phyloP scores from a whole-genome alignment of 2,329 filamentous ascomycete species.

The Aureobasidium sp. region DNA sequence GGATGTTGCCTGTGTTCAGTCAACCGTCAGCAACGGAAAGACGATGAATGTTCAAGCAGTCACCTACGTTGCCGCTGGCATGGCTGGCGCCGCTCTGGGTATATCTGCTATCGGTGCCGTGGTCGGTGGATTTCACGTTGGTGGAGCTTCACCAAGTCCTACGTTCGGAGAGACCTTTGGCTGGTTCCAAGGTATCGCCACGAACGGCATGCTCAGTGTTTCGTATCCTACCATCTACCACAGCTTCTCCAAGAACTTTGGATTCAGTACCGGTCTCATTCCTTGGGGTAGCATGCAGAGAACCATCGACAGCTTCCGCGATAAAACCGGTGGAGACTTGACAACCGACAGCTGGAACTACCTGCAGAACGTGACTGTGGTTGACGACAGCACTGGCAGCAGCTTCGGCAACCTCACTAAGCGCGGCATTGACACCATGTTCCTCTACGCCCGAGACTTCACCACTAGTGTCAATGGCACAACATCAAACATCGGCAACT shows the following conservation, averaged over 20 bases:
- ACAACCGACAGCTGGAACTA: slow-evolving; percentile 69
- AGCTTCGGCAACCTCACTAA: slow-evolving; percentile 18
- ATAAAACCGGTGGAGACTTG: slow-evolving; percentile 75
- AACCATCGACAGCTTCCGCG: slow-evolving; percentile 77
- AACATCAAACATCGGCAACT: slow-evolving; percentile 16
- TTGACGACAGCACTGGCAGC: slow-evolving; percentile 36
- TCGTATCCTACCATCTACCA: slow-evolving; percentile 80
- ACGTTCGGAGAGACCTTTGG: slow-evolving; percentile 78
- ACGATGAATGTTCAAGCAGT: slow-evolving; percentile 68
- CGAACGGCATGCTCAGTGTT: slow-evolving; percentile 94
- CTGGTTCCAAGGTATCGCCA: slow-evolving; percentile 89
- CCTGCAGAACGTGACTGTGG: slow-evolving; percentile 67
- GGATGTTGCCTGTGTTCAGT: slow-evolving; percentile 74
- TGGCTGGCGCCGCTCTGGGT: slow-evolving; percentile 76
- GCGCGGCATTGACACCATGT: slow-evolving; percentile 6
- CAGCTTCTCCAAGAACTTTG: slow-evolving; percentile 89
- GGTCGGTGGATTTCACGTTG: slow-evolving; percentile 49
- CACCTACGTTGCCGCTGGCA: slow-evolving; percentile 73
- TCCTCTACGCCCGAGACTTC: slow-evolving; percentile 27
- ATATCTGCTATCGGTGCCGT: slow-evolving; percentile 66
- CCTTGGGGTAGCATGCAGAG: slow-evolving; percentile 74
- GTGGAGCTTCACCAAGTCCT: slow-evolving; percentile 62
- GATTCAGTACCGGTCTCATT: slow-evolving; percentile 78
- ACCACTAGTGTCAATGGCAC: slow-evolving; percentile 37
- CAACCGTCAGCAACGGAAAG: slow-evolving; percentile 80